phyloP scores from a whole-genome alignment of 306 rosid genomes.

The Oxytropis ochrocephala region DNA sequence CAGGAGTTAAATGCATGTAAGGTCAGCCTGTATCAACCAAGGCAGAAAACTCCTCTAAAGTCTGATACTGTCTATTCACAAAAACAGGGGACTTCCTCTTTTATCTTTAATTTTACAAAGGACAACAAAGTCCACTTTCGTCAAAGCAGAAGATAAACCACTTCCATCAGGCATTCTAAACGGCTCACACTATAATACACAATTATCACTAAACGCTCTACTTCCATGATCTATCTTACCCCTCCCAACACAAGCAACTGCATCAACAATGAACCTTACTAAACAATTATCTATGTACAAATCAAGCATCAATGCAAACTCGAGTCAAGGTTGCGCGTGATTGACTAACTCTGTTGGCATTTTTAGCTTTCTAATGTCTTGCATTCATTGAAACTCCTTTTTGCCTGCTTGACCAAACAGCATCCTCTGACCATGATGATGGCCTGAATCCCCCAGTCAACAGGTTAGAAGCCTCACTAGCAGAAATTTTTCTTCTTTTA shows the following conservation, averaged over 20 bases:
- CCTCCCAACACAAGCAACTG: background rate
- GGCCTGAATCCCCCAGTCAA: conserved; percentile 57
- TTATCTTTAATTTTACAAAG: background rate
- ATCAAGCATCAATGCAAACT: background rate
- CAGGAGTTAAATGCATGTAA: no score
- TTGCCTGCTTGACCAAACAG: conserved; percentile 24
- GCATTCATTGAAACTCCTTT: conserved; percentile 29
- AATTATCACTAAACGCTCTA: background rate
- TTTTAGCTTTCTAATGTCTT: conserved; percentile 25
- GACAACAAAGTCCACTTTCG: background rate
- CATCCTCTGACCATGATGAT: conserved; percentile 58
- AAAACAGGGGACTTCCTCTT: no score
- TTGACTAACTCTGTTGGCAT: background rate
- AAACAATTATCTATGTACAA: conserved; percentile 16
- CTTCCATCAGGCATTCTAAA: background rate
- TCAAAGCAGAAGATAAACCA: background rate
- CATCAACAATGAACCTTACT: background rate
- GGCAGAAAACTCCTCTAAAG: background rate
- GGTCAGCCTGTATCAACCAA: no score
- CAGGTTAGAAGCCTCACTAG: conserved; percentile 53
- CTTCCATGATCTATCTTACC: background rate
- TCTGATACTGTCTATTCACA: background rate
- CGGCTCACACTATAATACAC: background rate
- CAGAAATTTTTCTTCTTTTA: conserved; percentile 75
- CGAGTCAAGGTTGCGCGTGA: background rate